phyloP scores from a whole-genome alignment of 306 rosid genomes.

The Comarum palustre region DNA sequence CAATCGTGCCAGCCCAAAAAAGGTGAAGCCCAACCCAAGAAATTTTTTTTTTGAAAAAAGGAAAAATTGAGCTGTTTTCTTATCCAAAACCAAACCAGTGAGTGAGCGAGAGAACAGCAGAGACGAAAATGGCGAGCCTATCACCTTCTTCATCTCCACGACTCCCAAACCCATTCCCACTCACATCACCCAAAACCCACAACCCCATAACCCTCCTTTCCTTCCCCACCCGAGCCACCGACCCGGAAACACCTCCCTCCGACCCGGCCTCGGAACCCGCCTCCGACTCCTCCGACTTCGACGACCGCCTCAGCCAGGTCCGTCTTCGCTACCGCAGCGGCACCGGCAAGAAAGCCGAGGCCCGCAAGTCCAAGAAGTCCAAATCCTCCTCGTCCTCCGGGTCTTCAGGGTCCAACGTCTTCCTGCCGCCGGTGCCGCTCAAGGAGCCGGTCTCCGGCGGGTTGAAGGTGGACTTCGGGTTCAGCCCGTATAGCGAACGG shows the following conservation, averaged over 20 bases:
- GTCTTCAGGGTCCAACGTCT: constrained; percentile 34
- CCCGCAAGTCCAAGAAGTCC: constrained; percentile 50
- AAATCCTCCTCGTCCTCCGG: constrained; percentile 16
- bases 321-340: constrained; percentile 71
- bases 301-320: constrained; percentile 32
- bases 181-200: constrained; percentile 38
- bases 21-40: no score
- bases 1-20: no score
- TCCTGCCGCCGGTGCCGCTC: constrained; percentile 72
- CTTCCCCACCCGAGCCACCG: constrained; percentile 52
- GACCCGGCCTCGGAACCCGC: constrained; percentile 33
- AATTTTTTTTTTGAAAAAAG: background rate
- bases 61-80: background rate
- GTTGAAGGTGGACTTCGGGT: constrained; percentile 68
- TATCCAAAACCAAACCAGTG: constrained; percentile 25
- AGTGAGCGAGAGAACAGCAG: background rate
- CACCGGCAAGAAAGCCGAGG: constrained; percentile 77
- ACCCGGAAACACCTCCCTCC: constrained; percentile 47
- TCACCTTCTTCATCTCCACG: constrained; percentile 40
- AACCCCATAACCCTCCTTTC: constrained; percentile 26
- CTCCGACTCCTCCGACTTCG: constrained; percentile 21
- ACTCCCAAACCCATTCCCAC: constrained; percentile 41
- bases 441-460: constrained; percentile 69
- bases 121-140: constrained; percentile 50
- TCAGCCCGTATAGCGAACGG: constrained; percentile 69